phyloP scores from a whole-genome alignment of 257 asterid species.

The Henckelia pumila region DNA sequence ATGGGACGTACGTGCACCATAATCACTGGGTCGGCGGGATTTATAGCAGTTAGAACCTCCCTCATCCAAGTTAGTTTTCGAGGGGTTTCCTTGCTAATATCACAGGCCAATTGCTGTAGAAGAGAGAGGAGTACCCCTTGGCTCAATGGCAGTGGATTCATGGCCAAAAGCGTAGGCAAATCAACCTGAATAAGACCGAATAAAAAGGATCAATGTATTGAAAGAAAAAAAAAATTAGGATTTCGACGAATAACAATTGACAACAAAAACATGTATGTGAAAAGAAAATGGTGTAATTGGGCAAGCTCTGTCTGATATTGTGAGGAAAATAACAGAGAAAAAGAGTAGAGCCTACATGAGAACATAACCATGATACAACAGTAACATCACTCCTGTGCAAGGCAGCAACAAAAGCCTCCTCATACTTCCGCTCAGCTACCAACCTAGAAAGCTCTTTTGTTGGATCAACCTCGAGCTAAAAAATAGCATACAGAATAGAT shows the following conservation, averaged over 20 bases:
- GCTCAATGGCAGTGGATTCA: constrained; percentile 82
- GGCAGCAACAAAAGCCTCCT: constrained; percentile 87
- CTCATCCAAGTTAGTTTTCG: constrained; percentile 86
- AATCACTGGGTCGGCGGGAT: constrained; percentile 77
- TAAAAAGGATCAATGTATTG: background rate
- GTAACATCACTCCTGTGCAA: constrained; percentile 37
- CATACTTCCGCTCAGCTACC: constrained; percentile 76
- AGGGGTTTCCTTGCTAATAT: constrained; percentile 56
- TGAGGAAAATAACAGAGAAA: background rate
- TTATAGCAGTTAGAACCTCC: constrained; percentile 68
- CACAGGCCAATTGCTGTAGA: constrained; percentile 86
- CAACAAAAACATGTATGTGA: background rate
- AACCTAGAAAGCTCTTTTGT: constrained; percentile 85
- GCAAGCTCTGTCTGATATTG: background rate
- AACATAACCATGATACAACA: background rate
- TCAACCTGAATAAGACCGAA: constrained; percentile 53
- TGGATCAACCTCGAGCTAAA: constrained; percentile 87
- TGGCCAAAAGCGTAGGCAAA: constrained; percentile 55
- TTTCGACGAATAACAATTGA: background rate
- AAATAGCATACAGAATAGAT: constrained; percentile 20
- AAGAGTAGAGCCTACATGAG: background rate
- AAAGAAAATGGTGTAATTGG: background rate
- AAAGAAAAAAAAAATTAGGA: no score
- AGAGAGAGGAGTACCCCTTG: constrained; percentile 97
- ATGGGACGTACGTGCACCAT: constrained; percentile 77